These are phyloP conservation scores for Kalmusia sp. DNA, from an alignment of 2,329 filamentous ascomycete genomes.

Conservation along the genomic window DNA sequence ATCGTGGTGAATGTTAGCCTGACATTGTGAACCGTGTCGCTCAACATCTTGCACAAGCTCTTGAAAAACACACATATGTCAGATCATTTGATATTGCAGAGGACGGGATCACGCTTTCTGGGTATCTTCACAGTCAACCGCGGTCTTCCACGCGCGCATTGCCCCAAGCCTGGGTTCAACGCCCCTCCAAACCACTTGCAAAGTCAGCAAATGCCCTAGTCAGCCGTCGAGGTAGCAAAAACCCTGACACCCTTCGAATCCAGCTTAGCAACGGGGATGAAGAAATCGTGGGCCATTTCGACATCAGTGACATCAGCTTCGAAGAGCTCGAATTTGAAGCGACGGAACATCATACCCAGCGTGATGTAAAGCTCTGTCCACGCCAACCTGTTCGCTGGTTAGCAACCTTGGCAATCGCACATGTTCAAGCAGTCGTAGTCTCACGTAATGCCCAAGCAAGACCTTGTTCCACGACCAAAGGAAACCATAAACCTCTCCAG, in stretches of 20 bases:
- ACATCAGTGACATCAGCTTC: slow-evolving; percentile 40
- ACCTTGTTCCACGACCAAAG: slow-evolving; percentile 51
- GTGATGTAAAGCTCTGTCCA: slow-evolving; percentile 44
- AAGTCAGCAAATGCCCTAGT: slow-evolving; percentile 11
- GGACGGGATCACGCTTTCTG: neutral
- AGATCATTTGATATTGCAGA: too few species aligned
- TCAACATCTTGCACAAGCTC: neutral
- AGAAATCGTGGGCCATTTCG: slow-evolving; percentile 46
- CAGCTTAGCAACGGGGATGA: slow-evolving; percentile 42
- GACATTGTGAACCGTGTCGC: neutral
- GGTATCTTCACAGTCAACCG: neutral
- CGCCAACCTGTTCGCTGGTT: slow-evolving; percentile 26
- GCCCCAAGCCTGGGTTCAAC: neutral
- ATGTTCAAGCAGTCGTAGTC: slow-evolving; percentile 11
- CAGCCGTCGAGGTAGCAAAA: slow-evolving; percentile 29
- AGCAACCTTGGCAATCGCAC: neutral
- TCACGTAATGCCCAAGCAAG: slow-evolving; percentile 51
- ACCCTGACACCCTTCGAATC: slow-evolving; percentile 47
- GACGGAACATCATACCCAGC: slow-evolving; percentile 41
- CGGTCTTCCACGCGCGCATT: neutral
- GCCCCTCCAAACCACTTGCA: neutral
- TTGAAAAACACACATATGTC: neutral
- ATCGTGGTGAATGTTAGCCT: too few species aligned
- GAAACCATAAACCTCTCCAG: slow-evolving; percentile 50
- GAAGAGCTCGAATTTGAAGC: slow-evolving; percentile 39